These are phyloP conservation scores for Solanum hybrid DNA, from an alignment of 305 asterid species.

Conservation along the genomic window DNA sequence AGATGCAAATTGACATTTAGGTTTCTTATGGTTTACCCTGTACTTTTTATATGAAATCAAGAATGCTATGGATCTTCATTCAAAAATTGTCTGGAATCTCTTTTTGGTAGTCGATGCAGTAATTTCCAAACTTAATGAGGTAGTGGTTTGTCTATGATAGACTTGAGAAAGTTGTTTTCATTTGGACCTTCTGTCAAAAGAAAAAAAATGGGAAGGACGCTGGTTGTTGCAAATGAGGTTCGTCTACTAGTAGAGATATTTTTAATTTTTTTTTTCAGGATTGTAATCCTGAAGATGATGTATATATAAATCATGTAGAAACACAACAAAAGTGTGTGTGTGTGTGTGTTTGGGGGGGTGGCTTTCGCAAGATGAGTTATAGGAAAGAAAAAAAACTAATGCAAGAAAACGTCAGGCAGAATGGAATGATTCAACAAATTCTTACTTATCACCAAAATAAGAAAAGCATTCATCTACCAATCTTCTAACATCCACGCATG, in stretches of 20 bases:
- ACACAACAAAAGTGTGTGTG: too few species aligned
- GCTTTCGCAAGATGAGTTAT: neutral
- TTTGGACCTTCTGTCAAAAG: neutral
- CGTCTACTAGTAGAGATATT: too few species aligned
- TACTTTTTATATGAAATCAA: neutral
- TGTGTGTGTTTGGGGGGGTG: too few species aligned
- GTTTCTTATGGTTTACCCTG: neutral
- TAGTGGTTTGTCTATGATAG: too few species aligned
- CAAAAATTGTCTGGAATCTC: neutral
- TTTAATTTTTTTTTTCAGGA: too few species aligned
- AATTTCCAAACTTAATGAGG: neutral
- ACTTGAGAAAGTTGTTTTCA: neutral
- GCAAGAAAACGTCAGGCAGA: neutral
- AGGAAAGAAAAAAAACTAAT: neutral
- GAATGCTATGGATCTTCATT: neutral
- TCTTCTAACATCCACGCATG: neutral
- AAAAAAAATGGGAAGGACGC: too few species aligned
- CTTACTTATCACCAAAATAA: slow-evolving; percentile 2
- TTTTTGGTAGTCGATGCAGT: neutral
- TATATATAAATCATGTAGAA: too few species aligned
- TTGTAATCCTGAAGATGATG: too few species aligned
- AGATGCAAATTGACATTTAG: neutral
- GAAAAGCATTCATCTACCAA: neutral
- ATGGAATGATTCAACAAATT: slow-evolving; percentile 29
- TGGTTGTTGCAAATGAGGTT: too few species aligned